These are phyloP conservation scores for Wickerhamomyces bovis DNA, from an alignment of 805 yeast species.

Conservation along the genomic window DNA sequence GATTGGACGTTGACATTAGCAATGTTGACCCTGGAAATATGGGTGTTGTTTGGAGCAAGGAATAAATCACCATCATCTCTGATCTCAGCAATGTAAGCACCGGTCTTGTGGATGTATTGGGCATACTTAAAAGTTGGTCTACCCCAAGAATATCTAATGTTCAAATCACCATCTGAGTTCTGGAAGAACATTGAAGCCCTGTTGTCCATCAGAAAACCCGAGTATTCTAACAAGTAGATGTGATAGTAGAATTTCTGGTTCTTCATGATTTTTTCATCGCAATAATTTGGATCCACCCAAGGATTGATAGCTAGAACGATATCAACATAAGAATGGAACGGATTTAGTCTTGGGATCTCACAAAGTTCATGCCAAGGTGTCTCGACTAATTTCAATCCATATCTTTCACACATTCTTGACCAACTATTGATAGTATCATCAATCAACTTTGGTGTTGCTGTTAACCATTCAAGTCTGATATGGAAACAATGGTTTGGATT, in stretches of 20 bases:
- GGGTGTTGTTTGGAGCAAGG: conserved; percentile 83
- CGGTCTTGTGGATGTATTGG: conserved; percentile 86
- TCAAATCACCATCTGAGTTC: conserved; percentile 43
- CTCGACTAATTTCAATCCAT: conserved; percentile 77
- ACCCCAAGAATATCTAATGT: conserved; percentile 88
- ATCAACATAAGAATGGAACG: conserved; percentile 82
- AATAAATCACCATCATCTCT: conserved; percentile 72
- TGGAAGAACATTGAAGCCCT: conserved; percentile 63
- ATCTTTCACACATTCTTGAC: conserved; percentile 78
- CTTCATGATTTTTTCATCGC: conserved; percentile 32
- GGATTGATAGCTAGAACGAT: conserved; percentile 65
- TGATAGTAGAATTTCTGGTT: conserved; percentile 71
- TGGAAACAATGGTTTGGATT: conserved; percentile 95
- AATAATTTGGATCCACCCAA: conserved; percentile 54
- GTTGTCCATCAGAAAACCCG: conserved; percentile 79
- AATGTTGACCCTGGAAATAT: conserved; percentile 66
- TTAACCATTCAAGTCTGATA: conserved; percentile 86
- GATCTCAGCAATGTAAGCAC: conserved; percentile 84
- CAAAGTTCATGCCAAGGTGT: conserved; percentile 88
- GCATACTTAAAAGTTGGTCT: conserved; percentile 72
- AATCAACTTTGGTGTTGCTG: conserved; percentile 76
- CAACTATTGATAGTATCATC: conserved; percentile 75
- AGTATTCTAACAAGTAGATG: conserved; percentile 56
- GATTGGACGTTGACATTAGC: conserved; percentile 26
- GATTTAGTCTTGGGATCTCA: conserved; percentile 67